phyloP scores from a whole-genome alignment of 2,329 filamentous ascomycete species.

The Fusarium algeriense region DNA sequence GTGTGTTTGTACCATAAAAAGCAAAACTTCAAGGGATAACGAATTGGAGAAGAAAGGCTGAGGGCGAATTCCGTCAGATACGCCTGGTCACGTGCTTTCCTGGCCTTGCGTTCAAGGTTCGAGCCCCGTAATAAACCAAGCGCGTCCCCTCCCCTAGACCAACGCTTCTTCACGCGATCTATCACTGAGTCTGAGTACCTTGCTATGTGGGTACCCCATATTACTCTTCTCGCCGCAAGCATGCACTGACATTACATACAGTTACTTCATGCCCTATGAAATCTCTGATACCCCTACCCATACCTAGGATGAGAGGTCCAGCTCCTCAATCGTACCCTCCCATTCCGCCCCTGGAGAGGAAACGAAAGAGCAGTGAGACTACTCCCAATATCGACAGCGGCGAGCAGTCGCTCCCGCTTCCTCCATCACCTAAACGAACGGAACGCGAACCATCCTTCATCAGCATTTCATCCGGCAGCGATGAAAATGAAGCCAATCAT shows the following conservation, averaged over 20 bases:
- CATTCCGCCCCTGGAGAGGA: background rate
- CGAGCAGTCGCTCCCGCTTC: background rate
- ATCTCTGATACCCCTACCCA: background rate
- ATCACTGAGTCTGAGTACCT: background rate
- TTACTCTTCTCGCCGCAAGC: background rate
- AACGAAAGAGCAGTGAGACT: background rate
- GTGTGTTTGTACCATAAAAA: background rate
- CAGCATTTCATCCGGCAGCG: background rate
- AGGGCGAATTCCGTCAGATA: background rate
- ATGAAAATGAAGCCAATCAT: background rate
- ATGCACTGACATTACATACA: background rate
- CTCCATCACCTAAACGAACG: background rate
- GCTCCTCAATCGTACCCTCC: background rate
- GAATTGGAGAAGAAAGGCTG: background rate
- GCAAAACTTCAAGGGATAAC: background rate
- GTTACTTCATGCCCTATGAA: background rate
- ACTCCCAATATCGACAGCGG: background rate
- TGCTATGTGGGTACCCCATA: background rate
- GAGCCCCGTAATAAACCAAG: background rate
- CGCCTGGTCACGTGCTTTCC: background rate
- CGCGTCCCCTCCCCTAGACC: background rate
- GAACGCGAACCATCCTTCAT: background rate
- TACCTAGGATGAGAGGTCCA: background rate
- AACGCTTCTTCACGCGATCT: background rate
- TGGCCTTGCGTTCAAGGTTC: background rate